Conservation (phyloP, 768 basidiomycete genomes). For the Calocybe cyanea region DNA sequence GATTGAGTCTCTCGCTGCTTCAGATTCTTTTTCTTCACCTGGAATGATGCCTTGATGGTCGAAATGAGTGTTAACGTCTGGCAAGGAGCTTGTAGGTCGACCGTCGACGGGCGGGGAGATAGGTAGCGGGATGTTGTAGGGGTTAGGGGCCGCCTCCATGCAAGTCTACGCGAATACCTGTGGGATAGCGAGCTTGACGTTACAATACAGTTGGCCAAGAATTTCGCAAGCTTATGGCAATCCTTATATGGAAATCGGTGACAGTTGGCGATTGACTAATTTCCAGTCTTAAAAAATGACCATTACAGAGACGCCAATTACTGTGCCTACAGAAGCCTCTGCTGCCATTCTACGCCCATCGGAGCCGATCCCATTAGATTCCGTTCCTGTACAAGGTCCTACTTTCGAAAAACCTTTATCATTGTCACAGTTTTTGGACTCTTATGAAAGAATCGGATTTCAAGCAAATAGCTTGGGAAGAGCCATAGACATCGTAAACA, state of each 20-base stretch:
- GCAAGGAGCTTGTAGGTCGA: too few species aligned
- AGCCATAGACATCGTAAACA: slow-evolving; percentile 88
- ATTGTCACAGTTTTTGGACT: slow-evolving; percentile 65
- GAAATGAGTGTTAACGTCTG: too few species aligned
- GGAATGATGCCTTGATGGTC: slow-evolving; percentile 3
- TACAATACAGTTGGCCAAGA: not conserved
- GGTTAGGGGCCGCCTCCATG: slow-evolving; percentile 19
- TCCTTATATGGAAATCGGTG: slow-evolving; percentile 12
- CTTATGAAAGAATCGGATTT: slow-evolving; percentile 91
- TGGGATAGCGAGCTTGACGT: slow-evolving; percentile 13
- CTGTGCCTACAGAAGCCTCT: slow-evolving; percentile 56
- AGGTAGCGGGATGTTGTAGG: slow-evolving; percentile 21
- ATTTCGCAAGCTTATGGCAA: slow-evolving; percentile 5
- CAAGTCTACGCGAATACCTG: slow-evolving; percentile 11
- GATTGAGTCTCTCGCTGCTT: not conserved
- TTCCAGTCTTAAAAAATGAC: too few species aligned
- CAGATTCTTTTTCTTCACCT: too few species aligned
- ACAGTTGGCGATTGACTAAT: too few species aligned
- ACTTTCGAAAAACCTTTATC: slow-evolving; percentile 71
- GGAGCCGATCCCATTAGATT: slow-evolving; percentile 60
- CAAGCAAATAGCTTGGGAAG: slow-evolving; percentile 92
- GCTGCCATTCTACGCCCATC: slow-evolving; percentile 78
- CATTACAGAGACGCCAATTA: slow-evolving; percentile 4
- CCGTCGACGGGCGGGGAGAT: slow-evolving; percentile 17
- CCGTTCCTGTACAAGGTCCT: slow-evolving; percentile 80